Conservation (phyloP, 2,329 filamentous ascomycete species). For the Alternaria incomplexa region DNA sequence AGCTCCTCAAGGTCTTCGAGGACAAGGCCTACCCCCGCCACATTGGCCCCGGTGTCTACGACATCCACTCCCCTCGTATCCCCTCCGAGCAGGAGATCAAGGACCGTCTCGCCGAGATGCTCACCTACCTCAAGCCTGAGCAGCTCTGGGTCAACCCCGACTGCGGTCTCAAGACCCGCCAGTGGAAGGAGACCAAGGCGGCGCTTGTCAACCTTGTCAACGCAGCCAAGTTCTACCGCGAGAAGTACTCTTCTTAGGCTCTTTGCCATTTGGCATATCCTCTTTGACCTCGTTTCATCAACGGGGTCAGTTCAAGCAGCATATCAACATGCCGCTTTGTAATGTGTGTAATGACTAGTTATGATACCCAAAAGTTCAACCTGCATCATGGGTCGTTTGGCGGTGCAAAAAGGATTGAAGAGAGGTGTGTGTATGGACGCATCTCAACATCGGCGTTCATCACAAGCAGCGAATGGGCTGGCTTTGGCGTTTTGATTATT, state of each 20-base stretch:
- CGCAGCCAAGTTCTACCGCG: slow-evolving; percentile 94
- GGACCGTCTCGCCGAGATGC: slow-evolving; percentile 97
- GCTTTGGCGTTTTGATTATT: slow-evolving; percentile 13
- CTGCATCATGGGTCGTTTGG: slow-evolving; percentile 48
- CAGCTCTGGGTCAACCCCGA: slow-evolving; percentile 99
- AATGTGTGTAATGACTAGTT: slow-evolving; percentile 49
- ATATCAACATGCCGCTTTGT: slow-evolving; percentile 49
- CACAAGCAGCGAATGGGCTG: slow-evolving; percentile 19
- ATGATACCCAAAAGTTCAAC: slow-evolving; percentile 54
- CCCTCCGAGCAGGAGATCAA: slow-evolving; percentile 98
- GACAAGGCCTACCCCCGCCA: slow-evolving; percentile 97
- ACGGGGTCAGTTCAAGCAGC: slow-evolving; percentile 39
- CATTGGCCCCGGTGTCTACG: slow-evolving; percentile 99
- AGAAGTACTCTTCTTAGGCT: slow-evolving; percentile 74
- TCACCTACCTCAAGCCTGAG: slow-evolving; percentile 90
- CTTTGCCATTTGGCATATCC: slow-evolving; percentile 29
- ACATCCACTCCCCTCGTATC: slow-evolving; percentile 99
- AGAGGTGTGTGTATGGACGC: slow-evolving; percentile 34
- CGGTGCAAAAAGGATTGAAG: slow-evolving; percentile 27
- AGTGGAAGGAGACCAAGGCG: slow-evolving; percentile 99
- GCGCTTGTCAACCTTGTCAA: slow-evolving; percentile 96
- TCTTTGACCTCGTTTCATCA: slow-evolving; percentile 40
- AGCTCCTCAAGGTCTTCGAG: slow-evolving; percentile 98
- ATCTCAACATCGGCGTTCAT: slow-evolving; percentile 51
- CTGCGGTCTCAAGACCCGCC: slow-evolving; percentile 98